Conservation (phyloP, 805 yeast genomes). For the Candida alai region DNA sequence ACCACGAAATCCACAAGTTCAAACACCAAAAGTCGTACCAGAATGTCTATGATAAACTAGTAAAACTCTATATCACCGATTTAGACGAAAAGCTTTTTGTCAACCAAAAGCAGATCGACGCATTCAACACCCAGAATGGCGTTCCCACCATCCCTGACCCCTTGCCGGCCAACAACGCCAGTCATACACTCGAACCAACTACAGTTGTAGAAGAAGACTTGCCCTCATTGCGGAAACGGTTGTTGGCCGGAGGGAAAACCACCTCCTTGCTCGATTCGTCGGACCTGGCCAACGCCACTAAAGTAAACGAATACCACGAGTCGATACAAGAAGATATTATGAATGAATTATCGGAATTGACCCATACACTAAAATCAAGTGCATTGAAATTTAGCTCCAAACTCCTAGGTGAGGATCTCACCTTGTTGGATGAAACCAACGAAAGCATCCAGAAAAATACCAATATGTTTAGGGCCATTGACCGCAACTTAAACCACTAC, state of each 20-base stretch:
- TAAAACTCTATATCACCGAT: constrained; percentile 13
- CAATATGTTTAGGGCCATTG: constrained; percentile 27
- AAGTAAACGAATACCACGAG: constrained; percentile 36
- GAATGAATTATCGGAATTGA: constrained; percentile 46
- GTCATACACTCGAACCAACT: not conserved
- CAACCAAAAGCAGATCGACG: constrained; percentile 14
- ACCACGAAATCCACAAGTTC: constrained; percentile 13
- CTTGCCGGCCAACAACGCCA: not conserved
- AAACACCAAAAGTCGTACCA: constrained; percentile 12
- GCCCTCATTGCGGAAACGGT: constrained; percentile 19
- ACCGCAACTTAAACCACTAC: constrained; percentile 34
- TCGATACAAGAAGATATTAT: constrained; percentile 47
- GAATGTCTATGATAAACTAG: constrained; percentile 11
- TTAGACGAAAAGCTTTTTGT: constrained; percentile 21
- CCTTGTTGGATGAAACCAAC: constrained; percentile 28
- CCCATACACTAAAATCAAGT: constrained; percentile 43
- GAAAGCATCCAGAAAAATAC: constrained; percentile 32
- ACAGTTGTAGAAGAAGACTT: constrained; percentile 16
- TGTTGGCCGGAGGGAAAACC: constrained; percentile 21
- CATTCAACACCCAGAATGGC: constrained; percentile 1
- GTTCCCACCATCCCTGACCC: not conserved
- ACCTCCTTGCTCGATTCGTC: constrained; percentile 8
- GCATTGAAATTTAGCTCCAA: constrained; percentile 41
- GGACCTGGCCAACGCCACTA: not conserved
- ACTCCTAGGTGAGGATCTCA: constrained; percentile 30